Evolutionary conservation across 1,284 basidiomycete genomes (phyloP).

Genomic region (Takashimella tepidaria): DNA sequence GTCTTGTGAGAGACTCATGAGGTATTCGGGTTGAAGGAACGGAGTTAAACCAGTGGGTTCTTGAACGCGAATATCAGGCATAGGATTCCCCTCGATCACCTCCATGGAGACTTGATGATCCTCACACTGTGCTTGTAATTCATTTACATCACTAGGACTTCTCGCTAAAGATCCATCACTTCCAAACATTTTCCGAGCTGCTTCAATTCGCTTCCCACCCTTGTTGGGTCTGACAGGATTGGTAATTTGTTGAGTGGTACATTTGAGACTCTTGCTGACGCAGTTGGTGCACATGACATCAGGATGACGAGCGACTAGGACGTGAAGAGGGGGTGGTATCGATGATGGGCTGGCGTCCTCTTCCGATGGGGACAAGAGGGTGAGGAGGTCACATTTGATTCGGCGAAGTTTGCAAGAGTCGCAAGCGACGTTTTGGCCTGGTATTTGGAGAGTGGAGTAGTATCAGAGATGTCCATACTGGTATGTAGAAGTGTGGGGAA

Average conservation of each 20-base stretch:
- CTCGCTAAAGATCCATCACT: slow-evolving; percentile 6
- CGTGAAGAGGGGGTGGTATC: slow-evolving; percentile 15
- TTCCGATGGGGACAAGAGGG: slow-evolving; percentile 17
- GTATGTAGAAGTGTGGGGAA: no score
- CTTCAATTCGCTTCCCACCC: slow-evolving; percentile 38
- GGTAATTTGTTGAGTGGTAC: slow-evolving; percentile 34
- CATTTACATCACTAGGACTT: neutral
- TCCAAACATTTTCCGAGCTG: slow-evolving; percentile 33
- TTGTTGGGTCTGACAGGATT: slow-evolving; percentile 40
- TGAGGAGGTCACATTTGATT: slow-evolving; percentile 33
- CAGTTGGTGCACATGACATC: slow-evolving; percentile 35
- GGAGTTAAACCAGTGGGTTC: neutral
- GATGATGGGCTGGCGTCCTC: slow-evolving; percentile 3
- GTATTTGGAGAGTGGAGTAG: neutral
- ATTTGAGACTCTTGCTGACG: slow-evolving; percentile 33
- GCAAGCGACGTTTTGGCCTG: slow-evolving; percentile 41
- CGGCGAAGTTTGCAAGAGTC: slow-evolving; percentile 36
- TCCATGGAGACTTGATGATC: neutral
- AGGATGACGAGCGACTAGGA: slow-evolving; percentile 28
- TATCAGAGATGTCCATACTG: neutral
- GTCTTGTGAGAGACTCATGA: neutral
- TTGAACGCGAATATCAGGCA: neutral
- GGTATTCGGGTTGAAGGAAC: neutral
- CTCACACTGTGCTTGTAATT: neutral
- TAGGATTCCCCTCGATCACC: neutral